phyloP scores from a whole-genome alignment of 768 basidiomycete species.

The Suillus occidentalis region DNA sequence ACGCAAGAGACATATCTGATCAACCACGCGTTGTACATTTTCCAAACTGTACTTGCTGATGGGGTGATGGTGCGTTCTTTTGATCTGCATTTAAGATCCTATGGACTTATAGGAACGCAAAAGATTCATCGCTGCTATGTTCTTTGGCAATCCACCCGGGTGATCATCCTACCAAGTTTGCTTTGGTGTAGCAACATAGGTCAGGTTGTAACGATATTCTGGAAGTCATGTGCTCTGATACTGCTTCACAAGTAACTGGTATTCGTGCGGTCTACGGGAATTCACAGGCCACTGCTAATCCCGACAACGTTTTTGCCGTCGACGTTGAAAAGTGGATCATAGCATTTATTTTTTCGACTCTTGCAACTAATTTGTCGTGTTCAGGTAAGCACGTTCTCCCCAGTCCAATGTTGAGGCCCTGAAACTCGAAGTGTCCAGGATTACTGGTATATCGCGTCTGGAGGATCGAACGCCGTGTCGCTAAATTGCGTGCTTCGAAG shows the following conservation, averaged over 20 bases:
- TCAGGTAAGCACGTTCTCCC: slow-evolving; percentile 4
- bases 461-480: slow-evolving; percentile 5
- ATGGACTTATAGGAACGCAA: neutral
- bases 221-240: neutral
- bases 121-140: neutral
- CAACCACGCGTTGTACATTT: neutral
- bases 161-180: neutral
- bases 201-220: neutral
- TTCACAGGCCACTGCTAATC: slow-evolving; percentile 1
- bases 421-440: neutral
- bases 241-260: neutral
- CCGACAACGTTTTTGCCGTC: neutral
- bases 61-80: neutral
- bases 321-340: slow-evolving; percentile 6
- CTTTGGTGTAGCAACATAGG: neutral
- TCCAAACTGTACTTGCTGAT: neutral
- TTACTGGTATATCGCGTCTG: slow-evolving; percentile 7
- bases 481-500: neutral
- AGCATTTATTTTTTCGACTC: neutral
- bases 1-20: neutral
- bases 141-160: neutral
- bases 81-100: neutral
- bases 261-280: neutral
- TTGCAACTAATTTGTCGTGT: slow-evolving; percentile 2
- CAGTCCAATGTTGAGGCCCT: neutral